Evolutionary conservation across 352 stramenopile species (phyloP), one percentile per base, ranked within the genome.

Genomic region (Phytophthora megakarya): DNA sequence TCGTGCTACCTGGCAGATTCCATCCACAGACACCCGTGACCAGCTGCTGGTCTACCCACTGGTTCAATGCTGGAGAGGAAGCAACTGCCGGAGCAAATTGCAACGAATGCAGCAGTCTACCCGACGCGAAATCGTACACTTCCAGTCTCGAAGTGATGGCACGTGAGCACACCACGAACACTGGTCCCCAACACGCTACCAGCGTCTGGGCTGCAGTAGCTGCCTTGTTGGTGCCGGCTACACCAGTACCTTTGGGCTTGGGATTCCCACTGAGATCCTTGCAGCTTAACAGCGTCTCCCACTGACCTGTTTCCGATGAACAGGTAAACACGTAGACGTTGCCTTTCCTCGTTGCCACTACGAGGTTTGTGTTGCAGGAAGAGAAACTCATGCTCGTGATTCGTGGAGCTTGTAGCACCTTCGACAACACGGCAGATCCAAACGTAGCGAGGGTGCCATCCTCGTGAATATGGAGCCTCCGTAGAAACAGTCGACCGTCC

Each of bases 301-400:
- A 92, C 21, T 32, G 4, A 0, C 22, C n/a, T 46, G 42, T 37
- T 1, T 51, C 15, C 3, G 49, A 25, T 23, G 45, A 16, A 21
- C 39, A 61, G 5, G 32, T 21, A 13, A 86, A 72, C 7, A 90
- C 73, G 64, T 88, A 88, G 18, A 89, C 70, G 64, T 89, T 86
- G 13, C 83, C 80, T 47, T 90, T 89, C 33, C 73, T 80, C 2
- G 83, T 89, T 10, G 83, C 69, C 0, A 79, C 70, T 1, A 84
- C 61, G 5, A 87, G 61, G 25, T 61, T 63, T 3, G 53, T 56
- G 21, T 49, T 69, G 38, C 52, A 64, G 1, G 57, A 32, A 3
- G 78, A 78, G 39, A 89, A 92, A 45, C 70, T 73, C 32, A 89
- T 54, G 12, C 69, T 75, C 0, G 83, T 92, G 26, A 90, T 61